Evolutionary conservation across 179 eudicot genomes (phyloP).

Genomic region (Gypsophila paniculata): DNA sequence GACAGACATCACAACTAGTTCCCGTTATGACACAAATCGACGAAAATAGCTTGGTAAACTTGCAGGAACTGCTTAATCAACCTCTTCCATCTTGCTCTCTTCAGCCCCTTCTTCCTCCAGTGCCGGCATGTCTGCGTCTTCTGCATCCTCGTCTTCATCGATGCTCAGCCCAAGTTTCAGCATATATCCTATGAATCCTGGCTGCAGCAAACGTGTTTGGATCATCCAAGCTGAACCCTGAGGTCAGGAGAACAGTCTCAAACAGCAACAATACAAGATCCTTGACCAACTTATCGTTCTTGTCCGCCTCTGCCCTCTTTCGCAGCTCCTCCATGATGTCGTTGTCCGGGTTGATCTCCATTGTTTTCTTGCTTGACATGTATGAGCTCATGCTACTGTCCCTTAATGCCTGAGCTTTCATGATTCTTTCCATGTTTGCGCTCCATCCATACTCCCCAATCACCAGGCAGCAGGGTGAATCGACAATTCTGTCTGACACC

Average conservation of each 20-base stretch:
- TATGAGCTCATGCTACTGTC: slow-evolving; percentile 63
- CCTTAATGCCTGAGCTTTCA: slow-evolving; percentile 25
- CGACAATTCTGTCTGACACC: slow-evolving; percentile 70
- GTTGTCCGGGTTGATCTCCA: slow-evolving; percentile 75
- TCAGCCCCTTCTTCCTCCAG: slow-evolving; percentile 63
- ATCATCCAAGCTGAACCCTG: slow-evolving; percentile 68
- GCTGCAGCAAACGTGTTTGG: slow-evolving; percentile 62
- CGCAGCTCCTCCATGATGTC: slow-evolving; percentile 71
- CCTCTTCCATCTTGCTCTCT: slow-evolving; percentile 85
- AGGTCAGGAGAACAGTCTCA: slow-evolving; percentile 63
- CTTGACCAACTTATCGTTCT: background rate
- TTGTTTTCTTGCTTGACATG: slow-evolving; percentile 78
- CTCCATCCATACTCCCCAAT: slow-evolving; percentile 79
- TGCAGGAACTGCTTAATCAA: slow-evolving; percentile 32
- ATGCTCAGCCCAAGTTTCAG: slow-evolving; percentile 67
- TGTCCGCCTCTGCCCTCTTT: slow-evolving; percentile 38
- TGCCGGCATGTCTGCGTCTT: slow-evolving; percentile 65
- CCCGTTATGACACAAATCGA: too few relatives aligned
- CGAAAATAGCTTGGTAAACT: too few relatives aligned
- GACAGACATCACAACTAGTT: too few relatives aligned
- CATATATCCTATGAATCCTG: slow-evolving; percentile 75
- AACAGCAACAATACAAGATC: slow-evolving; percentile 56
- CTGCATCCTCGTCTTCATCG: slow-evolving; percentile 53
- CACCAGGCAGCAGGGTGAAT: slow-evolving; percentile 72
- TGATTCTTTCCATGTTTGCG: slow-evolving; percentile 73